Base-by-base conservation (phyloP, 192 early-diverging fungal genomes). In the Backusella macrospora region DNA sequence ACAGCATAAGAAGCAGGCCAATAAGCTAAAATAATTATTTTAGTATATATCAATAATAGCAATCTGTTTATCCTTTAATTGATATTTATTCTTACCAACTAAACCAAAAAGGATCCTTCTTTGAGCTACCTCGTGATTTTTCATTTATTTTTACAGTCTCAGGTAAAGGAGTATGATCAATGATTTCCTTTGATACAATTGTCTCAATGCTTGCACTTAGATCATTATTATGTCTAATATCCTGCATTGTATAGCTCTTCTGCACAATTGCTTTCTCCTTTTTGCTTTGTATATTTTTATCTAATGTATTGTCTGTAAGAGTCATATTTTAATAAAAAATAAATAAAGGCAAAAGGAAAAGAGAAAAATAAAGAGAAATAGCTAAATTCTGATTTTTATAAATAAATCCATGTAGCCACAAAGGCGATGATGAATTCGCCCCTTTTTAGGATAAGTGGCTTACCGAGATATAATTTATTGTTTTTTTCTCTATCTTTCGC, bases 1-100 rank as follows among this genome's bases (percentile, higher is more conserved):
- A 52, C 70, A 71, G 37, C 70, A 71, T 18, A 71, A 59, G 16
- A 71, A 52, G 21, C 70, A 71, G 13, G 70, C 70, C 12, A 71
- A 40, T 59, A 71, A 0, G 13, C 70, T 71, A 71, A 16, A 38
- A 1, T 7, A n/a, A 38, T 23, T 46, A 0, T 23, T 8, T 37
- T 43, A 21, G n/a, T 43, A 9, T 16, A 9, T 14, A 65, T 16
- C 6, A 29, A 8, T 12, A 64, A 34, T 14, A 6, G 2, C 6
- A 2, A 14, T 15, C 0, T 10, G 42, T 43, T 42, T 43, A 10
- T 59, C 26, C 26, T 26, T 26, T 12, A 26, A 59, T 10, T 47
- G 29, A 34, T 0, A 2, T 34, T 34, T 34, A 34, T 34, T 34
- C 29, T 69, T 69, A 69, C 67, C 67, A 69, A 46, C 67, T 43